A percentile compares a stretch with the other conserved stretches of the same genome.
Conservation (phyloP, 208 protist species). For the Leishmania martiniquensis region DNA sequence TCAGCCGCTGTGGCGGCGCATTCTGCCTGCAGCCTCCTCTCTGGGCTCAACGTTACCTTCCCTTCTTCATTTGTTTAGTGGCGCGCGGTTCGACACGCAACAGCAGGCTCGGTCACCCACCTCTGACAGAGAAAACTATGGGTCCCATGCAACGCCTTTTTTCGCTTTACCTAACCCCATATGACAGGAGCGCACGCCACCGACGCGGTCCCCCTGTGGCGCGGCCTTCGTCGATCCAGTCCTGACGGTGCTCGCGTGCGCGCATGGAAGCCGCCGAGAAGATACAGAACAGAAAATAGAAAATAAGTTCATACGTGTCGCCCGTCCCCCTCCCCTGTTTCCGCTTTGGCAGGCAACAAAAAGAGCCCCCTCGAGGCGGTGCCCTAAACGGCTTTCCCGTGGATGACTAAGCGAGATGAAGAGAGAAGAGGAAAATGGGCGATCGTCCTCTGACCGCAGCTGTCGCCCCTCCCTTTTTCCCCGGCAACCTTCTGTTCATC, state of each 20-base stretch:
- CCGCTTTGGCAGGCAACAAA: background rate
- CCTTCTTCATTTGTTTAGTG: background rate
- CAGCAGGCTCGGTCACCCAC: background rate
- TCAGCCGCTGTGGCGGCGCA: background rate
- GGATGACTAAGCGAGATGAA: no score
- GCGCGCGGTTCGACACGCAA: background rate
- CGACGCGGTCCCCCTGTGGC: background rate
- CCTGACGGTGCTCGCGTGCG: background rate
- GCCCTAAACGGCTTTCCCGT: background rate
- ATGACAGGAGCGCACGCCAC: background rate
- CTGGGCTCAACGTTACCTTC: background rate
- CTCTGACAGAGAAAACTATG: background rate
- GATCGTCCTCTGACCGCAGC: background rate
- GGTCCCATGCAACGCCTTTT: background rate
- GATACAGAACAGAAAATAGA: conserved; percentile 21
- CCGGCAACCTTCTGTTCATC: no score
- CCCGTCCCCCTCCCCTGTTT: background rate
- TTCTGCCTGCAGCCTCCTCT: no score
- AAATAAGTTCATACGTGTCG: background rate
- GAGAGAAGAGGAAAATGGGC: background rate
- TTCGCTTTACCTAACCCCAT: background rate
- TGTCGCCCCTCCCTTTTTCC: background rate
- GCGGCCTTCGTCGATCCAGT: background rate
- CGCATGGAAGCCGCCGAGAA: background rate
- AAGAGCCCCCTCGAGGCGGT: no score